Evolutionary conservation across 768 basidiomycete species (phyloP).

Genomic region (Mrakia hoshinonis): DNA sequence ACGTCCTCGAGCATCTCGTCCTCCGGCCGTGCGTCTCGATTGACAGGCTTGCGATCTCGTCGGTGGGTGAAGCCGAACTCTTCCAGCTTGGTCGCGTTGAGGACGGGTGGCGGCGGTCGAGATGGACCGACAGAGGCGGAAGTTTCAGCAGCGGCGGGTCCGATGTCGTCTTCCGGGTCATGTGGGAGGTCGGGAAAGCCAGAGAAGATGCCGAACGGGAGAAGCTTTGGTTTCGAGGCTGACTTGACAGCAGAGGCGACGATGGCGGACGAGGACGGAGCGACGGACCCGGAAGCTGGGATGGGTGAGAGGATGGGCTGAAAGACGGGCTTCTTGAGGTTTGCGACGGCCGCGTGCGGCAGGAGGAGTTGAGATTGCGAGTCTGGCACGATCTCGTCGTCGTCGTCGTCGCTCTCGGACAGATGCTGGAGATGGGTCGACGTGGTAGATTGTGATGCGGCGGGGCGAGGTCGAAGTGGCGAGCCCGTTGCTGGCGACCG

Average conservation of each 20-base stretch:
- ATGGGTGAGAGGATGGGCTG: background rate
- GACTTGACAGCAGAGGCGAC: background rate
- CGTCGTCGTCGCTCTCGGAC: background rate
- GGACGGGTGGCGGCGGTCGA: background rate
- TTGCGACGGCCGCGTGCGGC: background rate
- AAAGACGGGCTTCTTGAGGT: background rate
- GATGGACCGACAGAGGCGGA: background rate
- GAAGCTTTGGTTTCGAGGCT: background rate
- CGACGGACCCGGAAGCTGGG: background rate
- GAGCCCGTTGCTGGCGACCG: background rate
- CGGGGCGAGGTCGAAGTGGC: background rate
- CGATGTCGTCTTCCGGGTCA: background rate
- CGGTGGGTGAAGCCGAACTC: background rate
- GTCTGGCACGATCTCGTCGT: conserved; percentile 16
- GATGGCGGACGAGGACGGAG: background rate
- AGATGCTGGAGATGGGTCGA: background rate
- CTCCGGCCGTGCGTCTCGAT: background rate
- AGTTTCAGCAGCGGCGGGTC: background rate
- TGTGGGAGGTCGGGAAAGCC: background rate
- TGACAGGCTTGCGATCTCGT: background rate
- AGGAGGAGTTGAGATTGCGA: background rate
- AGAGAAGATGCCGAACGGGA: background rate
- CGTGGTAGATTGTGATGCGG: background rate
- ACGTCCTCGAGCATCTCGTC: conserved; percentile 5
- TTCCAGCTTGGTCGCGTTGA: background rate